Percentiles rank a stretch among this genome's conserved stretches.
phyloP scores from a whole-genome alignment of 2,329 filamentous ascomycete genomes.

The Tolypocladium cylindrosporum region DNA sequence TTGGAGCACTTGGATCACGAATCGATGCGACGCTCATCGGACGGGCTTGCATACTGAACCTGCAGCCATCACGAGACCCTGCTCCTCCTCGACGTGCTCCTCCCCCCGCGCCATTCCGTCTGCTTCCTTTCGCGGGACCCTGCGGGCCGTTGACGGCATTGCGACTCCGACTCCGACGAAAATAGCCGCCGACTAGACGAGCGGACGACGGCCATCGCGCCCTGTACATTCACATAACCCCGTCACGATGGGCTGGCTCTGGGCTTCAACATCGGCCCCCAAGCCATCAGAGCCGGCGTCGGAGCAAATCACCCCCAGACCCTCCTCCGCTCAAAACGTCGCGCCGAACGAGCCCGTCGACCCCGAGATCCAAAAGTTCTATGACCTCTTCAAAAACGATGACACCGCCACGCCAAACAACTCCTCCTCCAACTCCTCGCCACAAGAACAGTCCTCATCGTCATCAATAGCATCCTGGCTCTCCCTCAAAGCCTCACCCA shows the following conservation, averaged over 20 bases:
- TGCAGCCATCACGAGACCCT: neutral
- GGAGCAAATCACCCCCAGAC: constrained; percentile 11
- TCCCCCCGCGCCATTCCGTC: neutral
- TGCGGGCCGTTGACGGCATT: neutral
- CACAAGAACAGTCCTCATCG: constrained; percentile 16
- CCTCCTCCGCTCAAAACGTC: constrained; percentile 10
- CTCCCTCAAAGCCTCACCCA: constrained; percentile 20
- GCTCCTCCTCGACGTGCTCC: neutral
- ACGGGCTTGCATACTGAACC: neutral
- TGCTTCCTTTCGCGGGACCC: neutral
- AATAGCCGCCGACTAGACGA: neutral
- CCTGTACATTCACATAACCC: neutral
- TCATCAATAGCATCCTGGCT: constrained; percentile 24
- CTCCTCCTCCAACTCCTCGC: constrained; percentile 11
- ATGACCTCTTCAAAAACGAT: constrained; percentile 33
- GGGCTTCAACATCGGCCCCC: constrained; percentile 32
- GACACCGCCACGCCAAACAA: constrained; percentile 11
- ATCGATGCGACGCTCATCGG: neutral
- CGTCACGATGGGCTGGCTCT: constrained; percentile 51
- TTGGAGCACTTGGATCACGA: neutral
- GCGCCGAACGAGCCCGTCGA: constrained; percentile 25
- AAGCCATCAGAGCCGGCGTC: constrained; percentile 13
- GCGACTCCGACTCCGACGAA: neutral
- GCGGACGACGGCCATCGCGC: neutral
- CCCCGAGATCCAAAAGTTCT: constrained; percentile 44